phyloP scores from a whole-genome alignment of 176 grass and related monocot species.

The Saccharum officinarum region DNA sequence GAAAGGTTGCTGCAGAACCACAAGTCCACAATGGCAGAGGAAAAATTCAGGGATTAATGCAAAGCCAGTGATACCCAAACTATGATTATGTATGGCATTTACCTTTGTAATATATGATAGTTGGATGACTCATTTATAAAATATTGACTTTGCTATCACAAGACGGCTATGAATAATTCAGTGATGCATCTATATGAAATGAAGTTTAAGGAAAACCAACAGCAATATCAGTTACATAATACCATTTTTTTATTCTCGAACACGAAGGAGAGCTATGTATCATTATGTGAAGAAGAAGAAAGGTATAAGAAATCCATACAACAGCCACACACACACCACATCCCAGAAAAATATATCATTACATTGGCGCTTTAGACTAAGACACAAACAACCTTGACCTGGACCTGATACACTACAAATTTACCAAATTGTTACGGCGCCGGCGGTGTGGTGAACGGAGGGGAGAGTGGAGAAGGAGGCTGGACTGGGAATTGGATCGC shows the following conservation, averaged over 20 bases:
- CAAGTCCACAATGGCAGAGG: not conserved
- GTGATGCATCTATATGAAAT: not conserved
- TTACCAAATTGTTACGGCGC: too few species aligned
- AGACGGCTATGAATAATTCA: not conserved
- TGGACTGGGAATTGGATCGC: too few species aligned
- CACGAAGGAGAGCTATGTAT: not conserved
- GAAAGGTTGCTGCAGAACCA: not conserved
- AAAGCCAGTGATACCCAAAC: not conserved
- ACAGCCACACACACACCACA: not conserved
- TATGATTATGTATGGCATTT: not conserved
- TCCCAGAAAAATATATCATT: not conserved
- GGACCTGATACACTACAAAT: not conserved
- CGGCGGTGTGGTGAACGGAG: too few species aligned
- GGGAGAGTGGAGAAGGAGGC: too few species aligned
- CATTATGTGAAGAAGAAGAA: not conserved
- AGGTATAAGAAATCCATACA: not conserved
- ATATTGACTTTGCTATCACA: not conserved
- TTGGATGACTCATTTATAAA: not conserved
- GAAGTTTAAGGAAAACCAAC: not conserved
- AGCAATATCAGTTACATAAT: constrained; percentile 5
- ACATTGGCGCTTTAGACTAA: not conserved
- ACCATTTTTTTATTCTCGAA: not conserved
- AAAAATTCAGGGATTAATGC: not conserved
- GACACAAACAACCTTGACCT: not conserved
- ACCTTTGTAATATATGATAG: constrained; percentile 3